phyloP scores from a whole-genome alignment of 805 yeast genomes.

The Starmerella kuoi region DNA sequence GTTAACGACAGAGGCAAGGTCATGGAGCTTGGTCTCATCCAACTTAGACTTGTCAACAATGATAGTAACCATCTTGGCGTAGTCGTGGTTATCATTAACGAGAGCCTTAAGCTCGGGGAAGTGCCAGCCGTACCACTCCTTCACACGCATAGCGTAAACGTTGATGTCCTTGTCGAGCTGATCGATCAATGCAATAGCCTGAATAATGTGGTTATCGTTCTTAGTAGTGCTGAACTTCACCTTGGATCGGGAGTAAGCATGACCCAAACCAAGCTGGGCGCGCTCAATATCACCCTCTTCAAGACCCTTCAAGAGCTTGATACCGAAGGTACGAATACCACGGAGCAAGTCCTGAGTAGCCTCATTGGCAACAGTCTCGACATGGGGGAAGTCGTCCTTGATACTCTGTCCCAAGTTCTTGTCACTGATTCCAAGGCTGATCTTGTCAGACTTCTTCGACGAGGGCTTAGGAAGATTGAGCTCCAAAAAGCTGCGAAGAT shows the following conservation, averaged over 20 bases:
- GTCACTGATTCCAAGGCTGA: slow-evolving; percentile 80
- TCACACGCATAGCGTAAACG: slow-evolving; percentile 92
- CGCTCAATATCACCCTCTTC: slow-evolving; percentile 93
- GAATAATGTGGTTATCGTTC: slow-evolving; percentile 97
- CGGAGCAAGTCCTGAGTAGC: slow-evolving; percentile 88
- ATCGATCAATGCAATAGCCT: slow-evolving; percentile 94
- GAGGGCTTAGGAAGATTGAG: slow-evolving; percentile 75
- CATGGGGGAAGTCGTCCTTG: slow-evolving; percentile 77
- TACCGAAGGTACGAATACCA: slow-evolving; percentile 86
- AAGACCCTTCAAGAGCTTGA: slow-evolving; percentile 77
- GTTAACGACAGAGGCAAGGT: slow-evolving; percentile 75
- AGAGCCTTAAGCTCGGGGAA: slow-evolving; percentile 93
- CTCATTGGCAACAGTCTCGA: slow-evolving; percentile 84
- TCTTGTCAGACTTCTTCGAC: slow-evolving; percentile 43
- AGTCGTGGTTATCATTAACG: slow-evolving; percentile 77
- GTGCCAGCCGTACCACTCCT: slow-evolving; percentile 99
- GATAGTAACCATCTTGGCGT: slow-evolving; percentile 67
- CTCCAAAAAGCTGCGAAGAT: slow-evolving; percentile 78
- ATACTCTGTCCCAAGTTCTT: slow-evolving; percentile 92
- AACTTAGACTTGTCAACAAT: slow-evolving; percentile 80
- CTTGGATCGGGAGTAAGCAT: slow-evolving; percentile 97
- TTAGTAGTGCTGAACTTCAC: slow-evolving; percentile 98
- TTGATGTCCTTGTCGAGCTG: slow-evolving; percentile 97
- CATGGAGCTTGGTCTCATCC: slow-evolving; percentile 47
- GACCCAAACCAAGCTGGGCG: slow-evolving; percentile 97